Conservation (phyloP, 441 rosid genomes). For the Gossypium schwendimanii region DNA sequence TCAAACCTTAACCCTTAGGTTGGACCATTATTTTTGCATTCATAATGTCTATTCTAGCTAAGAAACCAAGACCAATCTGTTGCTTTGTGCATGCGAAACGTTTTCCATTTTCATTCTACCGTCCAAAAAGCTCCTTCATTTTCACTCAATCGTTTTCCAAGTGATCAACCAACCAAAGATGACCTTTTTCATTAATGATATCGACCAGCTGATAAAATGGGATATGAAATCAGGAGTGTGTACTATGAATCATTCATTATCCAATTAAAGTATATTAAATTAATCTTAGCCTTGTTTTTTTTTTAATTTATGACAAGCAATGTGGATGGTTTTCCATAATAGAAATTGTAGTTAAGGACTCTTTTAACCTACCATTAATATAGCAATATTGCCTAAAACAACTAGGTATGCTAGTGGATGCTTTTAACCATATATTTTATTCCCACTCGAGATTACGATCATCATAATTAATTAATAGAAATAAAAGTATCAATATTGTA, state of each 20-base stretch:
- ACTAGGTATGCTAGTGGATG: constrained; percentile 23
- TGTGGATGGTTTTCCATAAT: constrained; percentile 7
- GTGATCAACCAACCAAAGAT: constrained; percentile 16
- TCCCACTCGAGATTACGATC: constrained; percentile 4
- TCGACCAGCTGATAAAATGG: constrained; percentile 10
- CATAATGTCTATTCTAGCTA: background rate
- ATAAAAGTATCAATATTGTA: background rate
- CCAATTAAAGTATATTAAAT: constrained; percentile 10
- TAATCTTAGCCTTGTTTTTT: constrained; percentile 12
- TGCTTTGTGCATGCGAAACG: background rate
- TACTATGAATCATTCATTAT: constrained; percentile 21
- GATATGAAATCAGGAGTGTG: constrained; percentile 17
- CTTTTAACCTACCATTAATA: constrained; percentile 36
- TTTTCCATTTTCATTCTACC: constrained; percentile 9
- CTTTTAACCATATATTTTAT: constrained; percentile 11
- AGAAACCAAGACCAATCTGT: background rate
- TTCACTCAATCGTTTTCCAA: background rate
- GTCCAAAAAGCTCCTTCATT: background rate
- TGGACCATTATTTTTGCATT: background rate
- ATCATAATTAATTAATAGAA: background rate
- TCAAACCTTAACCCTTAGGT: background rate
- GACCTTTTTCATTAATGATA: constrained; percentile 1
- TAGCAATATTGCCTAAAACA: constrained; percentile 7
- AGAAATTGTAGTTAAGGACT: constrained; percentile 7
- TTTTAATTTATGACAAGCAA: constrained; percentile 9